phyloP scores from a whole-genome alignment of 1,139 yeast genomes.

The Diutina pseudorugosa region DNA sequence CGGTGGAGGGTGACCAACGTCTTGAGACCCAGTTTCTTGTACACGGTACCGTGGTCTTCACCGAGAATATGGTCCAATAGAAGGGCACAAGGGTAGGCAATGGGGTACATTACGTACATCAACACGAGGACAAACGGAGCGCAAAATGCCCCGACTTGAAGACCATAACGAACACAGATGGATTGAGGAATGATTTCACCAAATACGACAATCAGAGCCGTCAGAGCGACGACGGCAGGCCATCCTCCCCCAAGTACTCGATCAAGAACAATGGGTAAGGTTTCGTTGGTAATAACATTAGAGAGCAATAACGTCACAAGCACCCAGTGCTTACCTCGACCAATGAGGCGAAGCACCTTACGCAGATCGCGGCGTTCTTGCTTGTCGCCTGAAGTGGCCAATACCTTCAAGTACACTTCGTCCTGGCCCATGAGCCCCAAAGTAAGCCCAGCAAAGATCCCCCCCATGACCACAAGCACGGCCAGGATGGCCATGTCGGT shows the following conservation, averaged over 20 bases:
- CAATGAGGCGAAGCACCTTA: conserved; percentile 59
- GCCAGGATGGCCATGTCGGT: conserved; percentile 47
- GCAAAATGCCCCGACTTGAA: conserved; percentile 82
- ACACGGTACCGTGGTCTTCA: conserved; percentile 92
- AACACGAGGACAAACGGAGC: conserved; percentile 76
- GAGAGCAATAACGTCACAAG: conserved; percentile 75
- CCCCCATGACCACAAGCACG: conserved; percentile 73
- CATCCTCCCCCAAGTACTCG: conserved; percentile 93
- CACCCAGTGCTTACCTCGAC: conserved; percentile 95
- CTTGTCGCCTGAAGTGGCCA: conserved; percentile 44
- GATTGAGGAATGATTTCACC: conserved; percentile 97
- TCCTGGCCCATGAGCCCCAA: conserved; percentile 97
- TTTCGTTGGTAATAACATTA: conserved; percentile 91
- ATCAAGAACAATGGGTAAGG: conserved; percentile 88
- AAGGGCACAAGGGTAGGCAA: conserved; percentile 83
- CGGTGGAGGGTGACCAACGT: conserved; percentile 86
- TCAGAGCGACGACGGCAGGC: conserved; percentile 90
- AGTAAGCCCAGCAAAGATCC: conserved; percentile 92
- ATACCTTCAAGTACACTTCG: conserved; percentile 75
- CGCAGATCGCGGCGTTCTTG: conserved; percentile 60
- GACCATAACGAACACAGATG: conserved; percentile 82
- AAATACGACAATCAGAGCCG: conserved; percentile 84
- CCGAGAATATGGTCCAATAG: conserved; percentile 76
- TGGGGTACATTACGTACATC: conserved; percentile 86
- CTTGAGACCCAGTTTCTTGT: conserved; percentile 85